Percentiles rank a stretch among this genome's conserved stretches.
These are phyloP conservation scores for Dictyostelium capitatum DNA, from an alignment of 78 protist genomes.

Conservation along the genomic window DNA sequence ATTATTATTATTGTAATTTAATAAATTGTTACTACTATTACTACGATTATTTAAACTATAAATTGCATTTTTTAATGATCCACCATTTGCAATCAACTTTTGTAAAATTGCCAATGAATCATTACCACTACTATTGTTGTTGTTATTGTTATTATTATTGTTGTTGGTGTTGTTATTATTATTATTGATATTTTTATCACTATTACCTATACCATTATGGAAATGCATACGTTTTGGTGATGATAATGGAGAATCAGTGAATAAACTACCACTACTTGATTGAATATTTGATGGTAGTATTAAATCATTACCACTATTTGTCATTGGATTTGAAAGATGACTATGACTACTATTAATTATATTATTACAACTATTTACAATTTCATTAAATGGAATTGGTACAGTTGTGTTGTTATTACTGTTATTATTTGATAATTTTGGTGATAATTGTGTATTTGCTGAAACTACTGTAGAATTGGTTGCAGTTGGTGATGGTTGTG, in stretches of 20 bases:
- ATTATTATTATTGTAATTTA: background rate
- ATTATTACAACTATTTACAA: background rate
- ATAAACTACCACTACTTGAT: constrained; percentile 1
- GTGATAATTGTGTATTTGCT: constrained; percentile 11
- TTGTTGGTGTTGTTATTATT: constrained; percentile 9
- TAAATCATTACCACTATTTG: background rate
- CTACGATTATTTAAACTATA: constrained; percentile 7
- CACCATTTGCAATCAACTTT: constrained; percentile 31
- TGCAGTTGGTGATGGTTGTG: background rate
- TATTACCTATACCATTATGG: constrained; percentile 9
- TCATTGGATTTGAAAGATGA: background rate
- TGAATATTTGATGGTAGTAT: background rate
- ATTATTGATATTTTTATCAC: constrained; percentile 17
- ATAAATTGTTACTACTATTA: background rate
- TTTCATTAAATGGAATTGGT: background rate
- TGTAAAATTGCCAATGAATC: constrained; percentile 23
- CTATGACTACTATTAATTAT: background rate
- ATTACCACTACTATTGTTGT: background rate
- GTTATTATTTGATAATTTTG: background rate
- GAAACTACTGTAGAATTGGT: background rate
- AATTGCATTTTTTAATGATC: constrained; percentile 16
- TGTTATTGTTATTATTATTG: background rate
- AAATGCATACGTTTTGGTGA: constrained; percentile 39
- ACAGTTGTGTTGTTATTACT: background rate
- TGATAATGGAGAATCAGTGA: constrained; percentile 22